Evolutionary conservation across 805 yeast species (phyloP).

Genomic region (Jamesozyma piceae): DNA sequence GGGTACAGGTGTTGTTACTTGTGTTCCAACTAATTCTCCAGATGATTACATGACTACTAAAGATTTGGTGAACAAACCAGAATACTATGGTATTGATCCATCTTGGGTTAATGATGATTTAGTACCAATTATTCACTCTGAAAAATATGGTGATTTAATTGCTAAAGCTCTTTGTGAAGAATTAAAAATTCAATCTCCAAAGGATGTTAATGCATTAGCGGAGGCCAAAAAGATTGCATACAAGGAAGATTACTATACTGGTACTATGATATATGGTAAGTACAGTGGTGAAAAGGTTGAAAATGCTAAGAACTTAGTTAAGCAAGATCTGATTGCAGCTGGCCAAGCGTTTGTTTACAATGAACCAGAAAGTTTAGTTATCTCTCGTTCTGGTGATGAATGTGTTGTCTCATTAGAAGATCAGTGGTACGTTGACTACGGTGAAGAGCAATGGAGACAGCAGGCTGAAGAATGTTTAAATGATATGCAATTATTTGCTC

Average conservation of each 20-base stretch:
- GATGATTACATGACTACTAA: slow-evolving; percentile 85
- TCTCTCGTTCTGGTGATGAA: slow-evolving; percentile 92
- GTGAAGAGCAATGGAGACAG: slow-evolving; percentile 84
- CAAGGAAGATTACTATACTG: slow-evolving; percentile 93
- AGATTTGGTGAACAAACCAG: slow-evolving; percentile 83
- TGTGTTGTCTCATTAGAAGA: slow-evolving; percentile 96
- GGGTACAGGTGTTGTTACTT: slow-evolving; percentile 98
- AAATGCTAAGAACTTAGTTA: slow-evolving; percentile 79
- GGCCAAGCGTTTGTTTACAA: slow-evolving; percentile 82
- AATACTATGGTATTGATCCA: slow-evolving; percentile 72
- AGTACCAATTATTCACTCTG: slow-evolving; percentile 67
- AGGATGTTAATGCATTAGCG: slow-evolving; percentile 77
- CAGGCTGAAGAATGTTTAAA: slow-evolving; percentile 72
- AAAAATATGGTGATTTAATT: slow-evolving; percentile 77
- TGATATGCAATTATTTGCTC: slow-evolving; percentile 64
- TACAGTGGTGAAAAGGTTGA: slow-evolving; percentile 87
- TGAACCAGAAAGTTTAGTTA: slow-evolving; percentile 86
- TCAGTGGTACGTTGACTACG: slow-evolving; percentile 97
- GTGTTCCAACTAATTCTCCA: slow-evolving; percentile 98
- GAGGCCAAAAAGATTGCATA: slow-evolving; percentile 90
- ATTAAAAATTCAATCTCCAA: slow-evolving; percentile 88
- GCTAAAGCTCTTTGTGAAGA: slow-evolving; percentile 80
- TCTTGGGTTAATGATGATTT: slow-evolving; percentile 78
- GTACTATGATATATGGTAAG: slow-evolving; percentile 69
- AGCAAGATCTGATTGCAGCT: slow-evolving; percentile 64